Evolutionary conservation across 208 protist species (phyloP).

Genomic region (Herpetomonas samuelpessoai): DNA sequence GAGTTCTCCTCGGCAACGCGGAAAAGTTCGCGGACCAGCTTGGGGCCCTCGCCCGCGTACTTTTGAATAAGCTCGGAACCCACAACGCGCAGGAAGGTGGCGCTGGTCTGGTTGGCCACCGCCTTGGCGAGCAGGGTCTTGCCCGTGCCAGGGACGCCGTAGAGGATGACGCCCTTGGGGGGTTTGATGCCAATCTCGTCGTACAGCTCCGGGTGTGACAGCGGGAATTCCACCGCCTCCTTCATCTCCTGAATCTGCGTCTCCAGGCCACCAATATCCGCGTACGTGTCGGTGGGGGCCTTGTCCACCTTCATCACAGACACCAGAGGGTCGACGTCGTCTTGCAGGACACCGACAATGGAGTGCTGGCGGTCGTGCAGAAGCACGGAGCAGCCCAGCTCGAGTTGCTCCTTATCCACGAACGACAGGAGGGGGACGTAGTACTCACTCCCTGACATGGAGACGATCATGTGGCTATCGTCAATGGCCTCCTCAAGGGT

Average conservation of each 20-base stretch:
- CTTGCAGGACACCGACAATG: constrained; percentile 98
- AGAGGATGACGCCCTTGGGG: constrained; percentile 99
- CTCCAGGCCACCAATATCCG: constrained; percentile 99
- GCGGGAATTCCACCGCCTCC: constrained; percentile 99
- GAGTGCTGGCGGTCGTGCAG: constrained; percentile 96
- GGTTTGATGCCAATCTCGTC: constrained; percentile 99
- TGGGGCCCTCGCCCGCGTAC: constrained; percentile 99
- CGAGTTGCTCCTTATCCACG: constrained; percentile 99
- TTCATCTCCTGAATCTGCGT: constrained; percentile 99
- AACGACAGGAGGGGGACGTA: constrained; percentile 99
- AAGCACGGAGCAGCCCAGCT: constrained; percentile 97
- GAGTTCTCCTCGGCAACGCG: constrained; percentile 98
- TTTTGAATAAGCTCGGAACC: constrained; percentile 99
- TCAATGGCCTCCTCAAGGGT: constrained; percentile 99
- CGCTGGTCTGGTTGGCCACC: constrained; percentile 99
- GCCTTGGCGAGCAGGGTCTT: constrained; percentile 99
- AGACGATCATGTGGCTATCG: constrained; percentile 99
- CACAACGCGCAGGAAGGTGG: constrained; percentile 99
- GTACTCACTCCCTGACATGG: constrained; percentile 95
- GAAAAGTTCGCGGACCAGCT: constrained; percentile 99
- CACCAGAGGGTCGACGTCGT: constrained; percentile 99
- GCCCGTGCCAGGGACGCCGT: constrained; percentile 98
- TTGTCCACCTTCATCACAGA: constrained; percentile 99
- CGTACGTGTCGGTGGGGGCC: constrained; percentile 98
- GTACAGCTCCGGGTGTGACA: constrained; percentile 99